Evolutionary conservation across 352 stramenopile species (phyloP).

Genomic region (Peronospora destructor): DNA sequence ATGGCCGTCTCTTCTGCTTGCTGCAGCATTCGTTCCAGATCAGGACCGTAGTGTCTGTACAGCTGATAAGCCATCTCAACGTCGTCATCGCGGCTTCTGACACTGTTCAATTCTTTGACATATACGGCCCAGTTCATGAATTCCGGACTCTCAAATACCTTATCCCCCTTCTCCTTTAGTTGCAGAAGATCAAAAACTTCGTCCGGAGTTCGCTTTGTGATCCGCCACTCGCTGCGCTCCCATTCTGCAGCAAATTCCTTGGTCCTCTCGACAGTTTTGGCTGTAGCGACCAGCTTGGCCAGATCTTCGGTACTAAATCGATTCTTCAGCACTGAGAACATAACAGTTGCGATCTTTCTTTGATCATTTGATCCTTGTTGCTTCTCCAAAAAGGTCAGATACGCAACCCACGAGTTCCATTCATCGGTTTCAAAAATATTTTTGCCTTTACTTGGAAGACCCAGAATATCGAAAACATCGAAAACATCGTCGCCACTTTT

Average conservation of each 20-base stretch:
- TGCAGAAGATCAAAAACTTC: constrained; percentile 2
- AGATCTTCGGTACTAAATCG: not conserved
- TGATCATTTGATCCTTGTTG: not conserved
- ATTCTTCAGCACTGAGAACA: not conserved
- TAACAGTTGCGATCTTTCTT: not conserved
- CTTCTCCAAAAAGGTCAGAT: not conserved
- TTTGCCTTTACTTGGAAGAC: not conserved
- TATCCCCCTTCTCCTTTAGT: not conserved
- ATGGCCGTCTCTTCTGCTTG: no score
- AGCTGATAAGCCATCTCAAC: not conserved
- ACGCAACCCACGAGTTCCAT: constrained; percentile 1
- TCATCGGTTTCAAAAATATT: not conserved
- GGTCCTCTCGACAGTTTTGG: not conserved
- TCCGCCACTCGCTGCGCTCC: not conserved
- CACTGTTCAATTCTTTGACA: not conserved
- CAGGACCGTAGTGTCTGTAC: not conserved
- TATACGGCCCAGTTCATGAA: not conserved
- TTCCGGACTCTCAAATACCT: not conserved
- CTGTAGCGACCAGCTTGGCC: not conserved
- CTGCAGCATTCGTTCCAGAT: not conserved
- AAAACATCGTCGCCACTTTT: constrained; percentile 7
- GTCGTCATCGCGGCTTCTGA: not conserved
- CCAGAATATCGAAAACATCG: not conserved
- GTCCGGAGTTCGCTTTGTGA: not conserved
- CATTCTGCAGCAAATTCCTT: not conserved